Evolutionary conservation across 2,329 filamentous ascomycete genomes (phyloP).

Genomic region (Falciphora oryzae): DNA sequence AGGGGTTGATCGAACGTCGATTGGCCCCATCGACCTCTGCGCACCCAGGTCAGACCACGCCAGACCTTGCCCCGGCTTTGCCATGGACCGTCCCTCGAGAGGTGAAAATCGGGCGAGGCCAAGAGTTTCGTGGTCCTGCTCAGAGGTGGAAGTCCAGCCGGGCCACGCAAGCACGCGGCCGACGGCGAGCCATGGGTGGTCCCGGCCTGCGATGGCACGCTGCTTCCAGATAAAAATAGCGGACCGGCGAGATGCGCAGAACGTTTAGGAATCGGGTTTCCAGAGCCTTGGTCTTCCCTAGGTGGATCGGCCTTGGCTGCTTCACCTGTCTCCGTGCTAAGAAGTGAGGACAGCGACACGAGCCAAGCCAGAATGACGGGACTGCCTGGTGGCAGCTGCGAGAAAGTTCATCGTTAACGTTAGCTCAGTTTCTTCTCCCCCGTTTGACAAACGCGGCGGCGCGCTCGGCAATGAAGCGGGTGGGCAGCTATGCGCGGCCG

Average conservation of each 20-base stretch:
- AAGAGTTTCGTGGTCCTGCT: not conserved
- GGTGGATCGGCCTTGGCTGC: not conserved
- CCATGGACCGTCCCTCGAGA: not conserved
- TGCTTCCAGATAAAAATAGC: not conserved
- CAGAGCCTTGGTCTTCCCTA: not conserved
- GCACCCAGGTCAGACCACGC: not conserved
- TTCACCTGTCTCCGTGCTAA: not conserved
- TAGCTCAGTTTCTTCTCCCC: not conserved
- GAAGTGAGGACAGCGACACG: not conserved
- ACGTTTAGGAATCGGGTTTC: not conserved
- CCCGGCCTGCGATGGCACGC: not conserved
- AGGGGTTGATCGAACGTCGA: not conserved
- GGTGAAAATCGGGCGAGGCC: not conserved
- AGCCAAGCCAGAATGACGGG: not conserved
- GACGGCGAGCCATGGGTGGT: not conserved
- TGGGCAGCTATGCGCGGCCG: no score
- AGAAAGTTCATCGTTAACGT: not conserved
- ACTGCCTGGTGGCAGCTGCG: not conserved
- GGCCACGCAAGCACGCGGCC: not conserved
- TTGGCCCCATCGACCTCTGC: not conserved
- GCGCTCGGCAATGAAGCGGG: not conserved
- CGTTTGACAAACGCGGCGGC: not conserved
- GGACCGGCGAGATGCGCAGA: not conserved
- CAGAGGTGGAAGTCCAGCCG: conserved; percentile 1
- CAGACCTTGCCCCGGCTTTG: not conserved